phyloP scores from a whole-genome alignment of 2,329 filamentous ascomycete species.

The Botrytis fabae region DNA sequence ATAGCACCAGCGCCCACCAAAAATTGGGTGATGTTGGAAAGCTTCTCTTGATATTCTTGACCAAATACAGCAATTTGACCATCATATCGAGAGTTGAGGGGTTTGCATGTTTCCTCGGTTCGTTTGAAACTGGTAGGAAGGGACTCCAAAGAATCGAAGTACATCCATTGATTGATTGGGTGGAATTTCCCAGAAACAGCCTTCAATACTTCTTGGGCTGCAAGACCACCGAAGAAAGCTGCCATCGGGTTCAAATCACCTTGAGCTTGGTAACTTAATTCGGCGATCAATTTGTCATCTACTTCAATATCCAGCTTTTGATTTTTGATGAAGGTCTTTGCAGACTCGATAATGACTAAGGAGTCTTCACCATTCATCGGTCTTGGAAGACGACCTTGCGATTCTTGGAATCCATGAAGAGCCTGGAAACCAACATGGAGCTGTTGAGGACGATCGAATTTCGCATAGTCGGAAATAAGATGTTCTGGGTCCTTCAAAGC shows the following conservation, averaged over 20 bases:
- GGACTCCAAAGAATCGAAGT: slow-evolving; percentile 97
- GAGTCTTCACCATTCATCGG: slow-evolving; percentile 87
- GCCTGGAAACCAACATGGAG: slow-evolving; percentile 92
- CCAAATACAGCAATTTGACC: slow-evolving; percentile 97
- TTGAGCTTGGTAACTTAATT: slow-evolving; percentile 90
- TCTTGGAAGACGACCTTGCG: slow-evolving; percentile 72
- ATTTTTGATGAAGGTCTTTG: slow-evolving; percentile 71
- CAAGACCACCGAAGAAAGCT: slow-evolving; percentile 90
- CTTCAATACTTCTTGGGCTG: slow-evolving; percentile 94
- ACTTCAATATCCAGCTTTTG: slow-evolving; percentile 80
- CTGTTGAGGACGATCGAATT: slow-evolving; percentile 92
- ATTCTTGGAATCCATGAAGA: slow-evolving; percentile 79
- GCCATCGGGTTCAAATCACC: slow-evolving; percentile 92
- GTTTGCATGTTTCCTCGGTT: slow-evolving; percentile 85
- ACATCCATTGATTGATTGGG: slow-evolving; percentile 93
- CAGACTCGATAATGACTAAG: slow-evolving; percentile 70
- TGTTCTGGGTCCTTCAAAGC: slow-evolving; percentile 86
- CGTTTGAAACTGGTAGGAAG: slow-evolving; percentile 73
- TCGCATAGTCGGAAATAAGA: slow-evolving; percentile 92
- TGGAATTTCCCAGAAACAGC: slow-evolving; percentile 97
- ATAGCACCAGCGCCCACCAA: slow-evolving; percentile 95
- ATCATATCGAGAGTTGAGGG: slow-evolving; percentile 83
- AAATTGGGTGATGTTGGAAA: slow-evolving; percentile 88
- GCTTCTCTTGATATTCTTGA: slow-evolving; percentile 88
- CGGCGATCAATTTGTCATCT: slow-evolving; percentile 87